Evolutionary conservation across 305 asterid genomes (phyloP).

Genomic region (Lippia alba): DNA sequence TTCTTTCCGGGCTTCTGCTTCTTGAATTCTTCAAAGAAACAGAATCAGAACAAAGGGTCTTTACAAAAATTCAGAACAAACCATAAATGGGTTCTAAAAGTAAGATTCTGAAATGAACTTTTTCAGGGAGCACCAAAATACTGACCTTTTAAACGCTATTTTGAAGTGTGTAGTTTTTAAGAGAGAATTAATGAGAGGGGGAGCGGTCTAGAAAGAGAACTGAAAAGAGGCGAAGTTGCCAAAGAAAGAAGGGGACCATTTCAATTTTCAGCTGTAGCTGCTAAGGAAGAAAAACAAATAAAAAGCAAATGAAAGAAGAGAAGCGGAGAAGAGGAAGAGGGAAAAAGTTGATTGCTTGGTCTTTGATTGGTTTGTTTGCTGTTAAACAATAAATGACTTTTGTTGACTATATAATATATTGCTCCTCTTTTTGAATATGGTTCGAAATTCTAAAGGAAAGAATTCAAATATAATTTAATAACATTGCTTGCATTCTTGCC

Average conservation of each 20-base stretch:
- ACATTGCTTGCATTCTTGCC: neutral
- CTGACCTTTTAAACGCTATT: neutral
- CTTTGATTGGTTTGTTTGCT: neutral
- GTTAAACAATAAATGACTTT: neutral
- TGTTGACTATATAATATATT: neutral
- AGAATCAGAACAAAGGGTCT: slow-evolving; percentile 6
- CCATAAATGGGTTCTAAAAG: neutral
- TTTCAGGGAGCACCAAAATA: neutral
- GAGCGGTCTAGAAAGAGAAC: neutral
- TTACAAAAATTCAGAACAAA: neutral
- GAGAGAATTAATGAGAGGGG: neutral
- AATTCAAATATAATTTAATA: neutral
- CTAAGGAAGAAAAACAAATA: neutral
- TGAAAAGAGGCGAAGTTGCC: neutral
- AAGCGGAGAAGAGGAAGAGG: neutral
- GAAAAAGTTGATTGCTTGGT: neutral
- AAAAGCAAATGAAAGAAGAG: neutral
- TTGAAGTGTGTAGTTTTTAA: neutral
- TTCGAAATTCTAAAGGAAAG: neutral
- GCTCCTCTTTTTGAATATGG: neutral
- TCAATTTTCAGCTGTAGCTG: neutral
- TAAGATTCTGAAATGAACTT: neutral
- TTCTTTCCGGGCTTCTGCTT: neutral
- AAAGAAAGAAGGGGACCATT: too few relatives aligned
- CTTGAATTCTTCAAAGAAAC: neutral